Conservation (phyloP, 345 rosid genomes). For the Microcos paniculata region DNA sequence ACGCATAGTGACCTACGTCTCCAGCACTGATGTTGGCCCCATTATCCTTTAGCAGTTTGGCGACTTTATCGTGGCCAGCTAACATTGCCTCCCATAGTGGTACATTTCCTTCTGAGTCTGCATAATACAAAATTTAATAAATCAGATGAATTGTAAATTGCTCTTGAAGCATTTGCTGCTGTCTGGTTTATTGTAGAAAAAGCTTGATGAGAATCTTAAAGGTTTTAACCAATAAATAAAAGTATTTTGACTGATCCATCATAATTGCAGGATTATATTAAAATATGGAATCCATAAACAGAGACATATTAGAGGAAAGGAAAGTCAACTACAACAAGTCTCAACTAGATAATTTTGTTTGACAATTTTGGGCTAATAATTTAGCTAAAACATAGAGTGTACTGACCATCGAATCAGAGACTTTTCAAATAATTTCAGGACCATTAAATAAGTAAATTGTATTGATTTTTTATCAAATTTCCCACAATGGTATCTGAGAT, state of each 20-base stretch:
- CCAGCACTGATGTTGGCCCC: constrained; percentile 51
- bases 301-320: not conserved
- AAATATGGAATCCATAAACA: not conserved
- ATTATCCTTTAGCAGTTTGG: constrained; percentile 43
- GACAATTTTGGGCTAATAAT: not conserved
- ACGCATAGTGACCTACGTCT: constrained; percentile 75
- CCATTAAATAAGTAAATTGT: not conserved
- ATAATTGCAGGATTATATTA: not conserved
- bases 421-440: not conserved
- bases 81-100: constrained; percentile 88
- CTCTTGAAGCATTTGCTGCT: not conserved
- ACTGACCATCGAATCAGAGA: not conserved
- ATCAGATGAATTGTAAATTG: not conserved
- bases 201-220: not conserved
- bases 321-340: not conserved
- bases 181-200: not conserved
- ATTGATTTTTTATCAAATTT: not conserved
- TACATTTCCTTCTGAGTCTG: constrained; percentile 68
- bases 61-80: constrained; percentile 54
- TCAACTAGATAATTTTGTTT: not conserved
- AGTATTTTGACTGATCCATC: not conserved
- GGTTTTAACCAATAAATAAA: not conserved
- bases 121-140: constrained; percentile 13
- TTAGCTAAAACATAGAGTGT: not conserved
- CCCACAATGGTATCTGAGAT: not conserved